Percentiles rank a stretch among this genome's conserved stretches.
Conservation (phyloP, 768 basidiomycete genomes). For the Leccinum pellstonianum region DNA sequence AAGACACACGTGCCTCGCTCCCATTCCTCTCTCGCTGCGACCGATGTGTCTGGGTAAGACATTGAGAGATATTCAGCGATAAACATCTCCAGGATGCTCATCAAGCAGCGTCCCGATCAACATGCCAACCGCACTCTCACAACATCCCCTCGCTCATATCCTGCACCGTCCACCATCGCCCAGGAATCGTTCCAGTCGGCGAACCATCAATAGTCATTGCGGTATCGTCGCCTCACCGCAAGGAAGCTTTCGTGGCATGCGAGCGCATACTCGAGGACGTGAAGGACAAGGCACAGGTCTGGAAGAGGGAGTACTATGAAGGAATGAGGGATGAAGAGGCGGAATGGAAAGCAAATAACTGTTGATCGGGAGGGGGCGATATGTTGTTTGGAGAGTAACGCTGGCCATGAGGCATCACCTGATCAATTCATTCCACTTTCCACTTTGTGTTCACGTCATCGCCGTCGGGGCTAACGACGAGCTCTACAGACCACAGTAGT, state of each 20-base stretch:
- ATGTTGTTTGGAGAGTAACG: constrained; percentile 2
- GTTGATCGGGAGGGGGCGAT: constrained; percentile 16
- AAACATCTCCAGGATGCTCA: constrained; percentile 37
- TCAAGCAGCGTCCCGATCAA: constrained; percentile 41
- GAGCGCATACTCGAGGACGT: constrained; percentile 85
- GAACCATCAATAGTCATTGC: constrained; percentile 83
- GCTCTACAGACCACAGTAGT: constrained; percentile 78
- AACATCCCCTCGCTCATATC: constrained; percentile 44
- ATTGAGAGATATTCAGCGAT: constrained; percentile 14
- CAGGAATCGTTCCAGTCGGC: constrained; percentile 75
- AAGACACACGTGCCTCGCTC: constrained; percentile 43
- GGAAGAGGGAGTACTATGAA: constrained; percentile 90
- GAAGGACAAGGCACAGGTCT: constrained; percentile 80
- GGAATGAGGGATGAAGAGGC: constrained; percentile 60
- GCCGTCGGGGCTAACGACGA: constrained; percentile 75
- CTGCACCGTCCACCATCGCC: constrained; percentile 69
- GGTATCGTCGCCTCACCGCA: constrained; percentile 80
- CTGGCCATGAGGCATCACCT: constrained; percentile 10
- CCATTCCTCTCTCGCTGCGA: constrained; percentile 25
- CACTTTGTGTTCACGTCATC: constrained; percentile 67
- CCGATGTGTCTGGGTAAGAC: constrained; percentile 27
- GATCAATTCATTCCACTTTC: constrained; percentile 59
- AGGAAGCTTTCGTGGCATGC: constrained; percentile 76
- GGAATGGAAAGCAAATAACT: constrained; percentile 66
- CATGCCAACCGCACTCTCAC: constrained; percentile 34